phyloP scores from a whole-genome alignment of 257 asterid genomes.

The Rauvolfia tetraphylla region DNA sequence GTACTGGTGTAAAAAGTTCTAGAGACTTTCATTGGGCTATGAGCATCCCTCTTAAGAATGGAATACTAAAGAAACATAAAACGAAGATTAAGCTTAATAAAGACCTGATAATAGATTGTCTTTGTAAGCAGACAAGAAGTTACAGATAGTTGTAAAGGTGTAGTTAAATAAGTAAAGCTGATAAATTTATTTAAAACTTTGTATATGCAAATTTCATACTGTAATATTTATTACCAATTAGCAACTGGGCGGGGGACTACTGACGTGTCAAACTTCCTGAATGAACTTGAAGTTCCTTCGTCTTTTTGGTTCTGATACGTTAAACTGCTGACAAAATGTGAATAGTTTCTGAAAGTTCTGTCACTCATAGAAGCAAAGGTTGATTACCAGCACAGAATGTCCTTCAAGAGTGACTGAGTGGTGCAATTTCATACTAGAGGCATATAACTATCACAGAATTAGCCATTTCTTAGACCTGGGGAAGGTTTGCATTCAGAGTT shows the following conservation, averaged over 20 bases:
- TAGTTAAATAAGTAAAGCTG: background rate
- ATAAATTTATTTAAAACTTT: background rate
- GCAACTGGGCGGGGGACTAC: background rate
- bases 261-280: background rate
- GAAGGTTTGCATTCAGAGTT: background rate
- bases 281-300: too few species aligned
- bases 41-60: background rate
- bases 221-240: background rate
- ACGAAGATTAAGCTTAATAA: background rate
- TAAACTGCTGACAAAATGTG: background rate
- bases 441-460: background rate
- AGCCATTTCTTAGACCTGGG: background rate
- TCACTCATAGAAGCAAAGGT: background rate
- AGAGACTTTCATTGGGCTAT: background rate
- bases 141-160: background rate
- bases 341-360: slow-evolving; percentile 3
- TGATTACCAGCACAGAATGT: too few species aligned
- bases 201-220: background rate
- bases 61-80: background rate
- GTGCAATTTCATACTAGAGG: background rate
- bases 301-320: background rate
- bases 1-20: background rate
- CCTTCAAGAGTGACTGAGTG: background rate
- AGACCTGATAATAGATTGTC: background rate
- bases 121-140: background rate